Conservation (phyloP, 1,139 yeast genomes). For the Wickerhamomyces sp. region DNA sequence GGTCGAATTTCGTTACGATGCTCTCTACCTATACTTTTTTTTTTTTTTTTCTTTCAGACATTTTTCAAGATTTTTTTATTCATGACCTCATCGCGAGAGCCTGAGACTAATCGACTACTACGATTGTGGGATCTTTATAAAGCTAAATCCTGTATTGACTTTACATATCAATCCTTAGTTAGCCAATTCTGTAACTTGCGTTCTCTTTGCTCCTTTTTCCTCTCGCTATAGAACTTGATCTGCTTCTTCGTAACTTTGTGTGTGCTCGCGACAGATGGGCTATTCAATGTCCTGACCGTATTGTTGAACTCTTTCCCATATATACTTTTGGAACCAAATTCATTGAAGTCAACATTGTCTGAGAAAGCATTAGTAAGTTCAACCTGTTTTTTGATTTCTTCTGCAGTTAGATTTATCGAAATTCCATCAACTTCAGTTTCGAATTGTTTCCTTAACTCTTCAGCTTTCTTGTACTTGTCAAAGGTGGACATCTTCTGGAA, state of each 20-base stretch:
- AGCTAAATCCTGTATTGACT: no score
- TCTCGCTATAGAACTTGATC: conserved; percentile 2
- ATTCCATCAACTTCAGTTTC: background rate
- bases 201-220: conserved; percentile 3
- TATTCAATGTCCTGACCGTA: conserved; percentile 1
- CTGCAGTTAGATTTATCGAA: background rate
- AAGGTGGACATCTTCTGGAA: conserved; percentile 6
- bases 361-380: conserved; percentile 4
- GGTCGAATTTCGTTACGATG: background rate
- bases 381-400: background rate
- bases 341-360: conserved; percentile 5
- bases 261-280: background rate
- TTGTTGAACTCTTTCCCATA: conserved; percentile 5
- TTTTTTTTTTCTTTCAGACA: background rate
- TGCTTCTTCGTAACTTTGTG: conserved; percentile 4
- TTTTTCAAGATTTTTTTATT: background rate
- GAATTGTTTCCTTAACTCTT: conserved; percentile 3
- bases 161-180: conserved; percentile 1
- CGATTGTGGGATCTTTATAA: no score
- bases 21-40: background rate
- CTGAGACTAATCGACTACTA: background rate
- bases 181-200: conserved; percentile 4
- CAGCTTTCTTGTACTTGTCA: conserved; percentile 8
- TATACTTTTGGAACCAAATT: conserved; percentile 3
- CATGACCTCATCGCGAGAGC: background rate